Evolutionary conservation across 441 rosid species (phyloP), one percentile per base, ranked within the genome.

Genomic region (Brassica hybrid): DNA sequence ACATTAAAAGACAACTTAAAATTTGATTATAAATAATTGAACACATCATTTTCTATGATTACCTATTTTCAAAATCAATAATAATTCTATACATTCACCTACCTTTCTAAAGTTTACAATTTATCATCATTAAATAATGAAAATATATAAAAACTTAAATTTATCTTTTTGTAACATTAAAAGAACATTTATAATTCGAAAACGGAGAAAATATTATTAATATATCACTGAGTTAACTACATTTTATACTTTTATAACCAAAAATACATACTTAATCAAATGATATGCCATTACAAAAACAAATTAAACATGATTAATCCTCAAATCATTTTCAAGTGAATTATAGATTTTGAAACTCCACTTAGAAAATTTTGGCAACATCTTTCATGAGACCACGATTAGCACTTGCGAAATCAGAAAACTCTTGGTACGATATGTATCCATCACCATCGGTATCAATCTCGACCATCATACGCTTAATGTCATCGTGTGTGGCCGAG

Each of bases 381-480:
- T 91, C 94, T 76, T 88, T 91, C 82, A 90, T 88, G 36, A 94
- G 80, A 43, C 93, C 98, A 21, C 87, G 84, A 80, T 94, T 94
- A 2, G 88, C 91, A 16, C 43, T 9, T 12, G 98, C 98, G 48
- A 94, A 94, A 6, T 80, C 86, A 5, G 76, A 80, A 82, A 86
- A 94, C 58, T 91, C 97, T 48, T 88, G 27, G 30, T 78, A 85
- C 1, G 98, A 92, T 43, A 94, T 94, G 84, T 62, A 85, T 10
- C 98, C 97, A 61, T 92, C 98, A 3, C 94, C 94, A 32, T 94
- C 91, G 0, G 94, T 90, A 52, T 94, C 98, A 21, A 94, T 90
- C 85, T 94, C 98, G 0, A 82, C 83, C 98, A 94, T 94, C 98
- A 94, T 94, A 23, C 91, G 84, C 48, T 88, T 79, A 12, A 91